Base-by-base conservation (phyloP, 768 basidiomycete genomes). In the Ramaria sp. region DNA sequence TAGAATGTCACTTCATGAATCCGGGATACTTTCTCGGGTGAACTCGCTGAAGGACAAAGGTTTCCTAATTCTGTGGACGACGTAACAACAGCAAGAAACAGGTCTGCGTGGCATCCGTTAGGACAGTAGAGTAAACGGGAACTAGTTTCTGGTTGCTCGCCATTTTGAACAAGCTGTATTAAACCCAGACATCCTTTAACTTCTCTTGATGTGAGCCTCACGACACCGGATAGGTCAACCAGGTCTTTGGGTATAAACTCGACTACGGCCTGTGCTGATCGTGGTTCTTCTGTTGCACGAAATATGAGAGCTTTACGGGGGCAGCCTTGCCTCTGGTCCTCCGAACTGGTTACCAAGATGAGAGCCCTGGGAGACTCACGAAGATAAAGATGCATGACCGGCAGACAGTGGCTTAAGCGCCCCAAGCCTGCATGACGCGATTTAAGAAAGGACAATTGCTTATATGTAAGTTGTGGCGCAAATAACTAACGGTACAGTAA, bases 1-100 rank as follows among this genome's bases (percentile, higher is more conserved):
- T 83, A 92, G 73, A 97, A 98, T 43, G 78, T 83, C 53, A 96
- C 91, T 65, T 88, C 84, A 59, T 93, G 83, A 56, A 99, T 93
- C 59, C 83, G 84, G 10, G 83, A 83, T 15, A 93, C 84, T 22
- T 80, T 79, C 69, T 88, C 83, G 12, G 83, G 74, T 7, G 75
- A 53, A 63, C 50, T 68, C 59, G 78, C 73, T 45, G 82, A 78
- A 60, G 83, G 78, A 59, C 83, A 74, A 46, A 83, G 81, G 65
- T 84, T 82, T 46, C 86, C 90, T 41, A 91, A 71, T 65, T 88
- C 85, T 17, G 80, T 84, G 3, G 89, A 81, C 43, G 84, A 79
- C 6, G 84, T 84, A 53, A 95, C 77, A 42, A 94, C 75, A 17
- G 88, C 86, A 27, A 96, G 78, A 71, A 96, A 97, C 53, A 91